These are phyloP conservation scores for Coix lacrymajobi DNA, from an alignment of 176 grass and related monocot species.

Conservation along the genomic window DNA sequence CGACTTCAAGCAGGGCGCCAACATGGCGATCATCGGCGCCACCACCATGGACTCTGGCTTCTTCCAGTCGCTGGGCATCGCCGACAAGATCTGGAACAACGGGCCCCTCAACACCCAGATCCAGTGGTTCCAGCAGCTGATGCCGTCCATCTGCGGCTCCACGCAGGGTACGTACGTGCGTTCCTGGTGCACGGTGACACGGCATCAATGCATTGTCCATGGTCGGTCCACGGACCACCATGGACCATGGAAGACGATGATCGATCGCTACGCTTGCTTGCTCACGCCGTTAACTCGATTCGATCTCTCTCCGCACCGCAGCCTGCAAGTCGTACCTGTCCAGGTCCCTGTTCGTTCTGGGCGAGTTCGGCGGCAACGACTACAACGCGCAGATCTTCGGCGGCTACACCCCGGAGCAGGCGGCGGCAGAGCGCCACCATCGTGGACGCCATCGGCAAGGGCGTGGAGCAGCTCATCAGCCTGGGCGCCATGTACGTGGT, in stretches of 20 bases:
- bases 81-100: conserved; percentile 85
- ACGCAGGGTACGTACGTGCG: conserved; percentile 28
- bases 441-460: conserved; percentile 49
- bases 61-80: conserved; percentile 76
- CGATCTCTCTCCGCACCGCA: neutral
- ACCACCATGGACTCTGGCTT: conserved; percentile 63
- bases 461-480: conserved; percentile 65
- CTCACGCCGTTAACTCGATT: neutral
- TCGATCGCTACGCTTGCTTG: neutral
- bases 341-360: conserved; percentile 71
- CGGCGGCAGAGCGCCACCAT: conserved; percentile 35
- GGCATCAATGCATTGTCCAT: neutral
- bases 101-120: conserved; percentile 77
- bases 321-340: conserved; percentile 70
- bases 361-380: conserved; percentile 93
- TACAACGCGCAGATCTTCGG: conserved; percentile 86
- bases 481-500: conserved; percentile 65
- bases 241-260: neutral
- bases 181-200: neutral
- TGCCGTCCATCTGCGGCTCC: conserved; percentile 69
- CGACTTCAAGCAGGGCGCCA: conserved; percentile 65
- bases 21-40: conserved; percentile 95
- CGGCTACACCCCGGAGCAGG: conserved; percentile 50
- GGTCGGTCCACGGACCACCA: too few relatives aligned
- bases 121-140: conserved; percentile 75